Base-by-base conservation (phyloP, 2,329 filamentous ascomycete species). In the Talaromyces sp. region DNA sequence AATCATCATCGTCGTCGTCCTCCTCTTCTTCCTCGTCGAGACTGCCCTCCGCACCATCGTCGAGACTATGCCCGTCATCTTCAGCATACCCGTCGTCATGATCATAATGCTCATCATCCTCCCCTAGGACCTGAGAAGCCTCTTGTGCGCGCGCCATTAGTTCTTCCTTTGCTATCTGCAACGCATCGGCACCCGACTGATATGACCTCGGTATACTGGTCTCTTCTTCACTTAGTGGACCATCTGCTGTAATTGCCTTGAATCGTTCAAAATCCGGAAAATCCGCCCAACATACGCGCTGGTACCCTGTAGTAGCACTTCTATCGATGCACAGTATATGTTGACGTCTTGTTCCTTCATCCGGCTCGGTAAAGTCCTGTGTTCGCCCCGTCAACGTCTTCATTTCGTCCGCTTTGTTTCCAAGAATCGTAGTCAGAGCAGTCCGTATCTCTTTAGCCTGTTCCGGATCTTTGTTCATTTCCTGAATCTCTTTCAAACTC, bases 1-100 rank as follows among this genome's bases (percentile, higher is more conserved):
- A 83, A 62, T 82, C 77, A 54, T 83, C 81, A 35, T 83, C 79
- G 12, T 80, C 77, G 64, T 82, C 80, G 46, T 84, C 82, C 23
- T 83, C 81, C 25, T 84, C 81, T 61, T 82, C 80, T 14, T 77
- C 74, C 21, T 75, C 76, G 65, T 77, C 79, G 58, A 77, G 73
- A 65, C 76, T 80, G 63, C 70, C 74, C 48, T 73, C 75, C 61
- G 74, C 76, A 28, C 77, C 77, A 60, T 80, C 78, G 40, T 75
- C 76, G 18, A 71, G 72, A 14, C 71, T 73, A 62, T 78, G 76
- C 5, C 71, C 72, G 63, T 75, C 76, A 31, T 77, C 77, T 63
- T 80, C 78, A 37, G 74, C 75, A 25, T 71, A 71, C 11, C 71
- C 73, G 62, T 78, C 75, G 6, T 71, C 71, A n/a, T 70, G 67